Percentiles rank a stretch among this genome's conserved stretches.
These are phyloP conservation scores for Puccinia triticina DNA, from an alignment of 1,284 basidiomycete genomes.

Conservation along the genomic window DNA sequence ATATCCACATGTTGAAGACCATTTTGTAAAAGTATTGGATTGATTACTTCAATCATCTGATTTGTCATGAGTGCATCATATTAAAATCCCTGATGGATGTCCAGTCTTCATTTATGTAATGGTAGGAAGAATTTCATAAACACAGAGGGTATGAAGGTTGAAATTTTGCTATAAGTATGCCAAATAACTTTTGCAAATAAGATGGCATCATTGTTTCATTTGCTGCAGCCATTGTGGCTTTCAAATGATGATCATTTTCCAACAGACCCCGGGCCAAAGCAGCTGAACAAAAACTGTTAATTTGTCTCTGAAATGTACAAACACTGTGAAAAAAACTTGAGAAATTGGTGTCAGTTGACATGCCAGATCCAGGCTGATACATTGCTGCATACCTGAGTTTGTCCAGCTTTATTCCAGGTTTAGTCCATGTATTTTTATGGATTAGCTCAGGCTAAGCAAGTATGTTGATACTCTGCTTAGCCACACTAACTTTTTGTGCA, in stretches of 20 bases:
- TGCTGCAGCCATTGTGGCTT: constrained; percentile 63
- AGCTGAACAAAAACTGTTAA: constrained; percentile 60
- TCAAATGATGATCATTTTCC: constrained; percentile 62
- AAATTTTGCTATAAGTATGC: constrained; percentile 61
- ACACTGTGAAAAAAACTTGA: constrained; percentile 62
- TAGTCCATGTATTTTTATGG: too few species aligned
- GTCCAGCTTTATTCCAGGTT: too few species aligned
- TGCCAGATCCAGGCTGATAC: too few species aligned
- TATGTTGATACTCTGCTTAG: too few species aligned
- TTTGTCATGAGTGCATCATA: constrained; percentile 60
- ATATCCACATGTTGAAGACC: constrained; percentile 55
- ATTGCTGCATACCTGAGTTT: too few species aligned
- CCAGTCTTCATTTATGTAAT: constrained; percentile 62
- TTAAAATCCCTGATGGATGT: constrained; percentile 54
- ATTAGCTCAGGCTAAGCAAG: too few species aligned
- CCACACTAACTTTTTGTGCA: too few species aligned
- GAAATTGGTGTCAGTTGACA: too few species aligned
- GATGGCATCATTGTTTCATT: constrained; percentile 62
- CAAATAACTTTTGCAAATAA: constrained; percentile 63
- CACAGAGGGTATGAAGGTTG: constrained; percentile 58
- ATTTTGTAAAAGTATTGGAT: constrained; percentile 57
- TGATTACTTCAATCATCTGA: constrained; percentile 63
- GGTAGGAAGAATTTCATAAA: constrained; percentile 62
- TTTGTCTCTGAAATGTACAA: constrained; percentile 56
- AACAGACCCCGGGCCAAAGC: constrained; percentile 62